A percentile compares a stretch with the other conserved stretches of the same genome.
phyloP scores from a whole-genome alignment of 208 protist species.

The Phytomonas francai region DNA sequence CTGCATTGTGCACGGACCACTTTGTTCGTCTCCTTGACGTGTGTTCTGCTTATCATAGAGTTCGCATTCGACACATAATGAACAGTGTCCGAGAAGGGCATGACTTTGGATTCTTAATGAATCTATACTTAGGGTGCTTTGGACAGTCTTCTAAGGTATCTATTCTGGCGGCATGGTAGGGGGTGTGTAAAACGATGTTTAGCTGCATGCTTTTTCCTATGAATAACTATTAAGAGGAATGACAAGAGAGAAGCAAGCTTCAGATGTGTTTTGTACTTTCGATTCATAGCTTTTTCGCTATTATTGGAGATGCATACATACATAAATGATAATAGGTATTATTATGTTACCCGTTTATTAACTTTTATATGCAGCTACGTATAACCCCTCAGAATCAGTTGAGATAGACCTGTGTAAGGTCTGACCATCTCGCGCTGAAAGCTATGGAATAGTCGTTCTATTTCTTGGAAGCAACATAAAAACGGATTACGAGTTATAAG shows the following conservation, averaged over 20 bases:
- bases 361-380: background rate
- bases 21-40: slow-evolving; percentile 52
- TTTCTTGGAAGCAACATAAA: background rate
- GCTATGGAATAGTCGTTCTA: background rate
- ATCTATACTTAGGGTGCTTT: slow-evolving; percentile 1
- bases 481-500: background rate
- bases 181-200: background rate
- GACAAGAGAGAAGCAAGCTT: background rate
- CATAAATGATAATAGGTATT: background rate
- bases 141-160: background rate
- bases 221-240: background rate
- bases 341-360: slow-evolving; percentile 10
- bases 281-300: background rate
- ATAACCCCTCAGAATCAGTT: background rate
- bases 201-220: background rate
- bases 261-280: background rate
- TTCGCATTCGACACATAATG: slow-evolving; percentile 44
- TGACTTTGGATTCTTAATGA: background rate
- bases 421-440: background rate
- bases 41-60: slow-evolving; percentile 84
- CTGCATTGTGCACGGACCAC: slow-evolving; percentile 27
- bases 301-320: background rate
- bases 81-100: background rate
- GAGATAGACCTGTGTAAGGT: background rate
- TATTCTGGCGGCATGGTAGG: background rate